phyloP scores from a whole-genome alignment of 176 grass and related monocot species.

The Aegilops tauschii region DNA sequence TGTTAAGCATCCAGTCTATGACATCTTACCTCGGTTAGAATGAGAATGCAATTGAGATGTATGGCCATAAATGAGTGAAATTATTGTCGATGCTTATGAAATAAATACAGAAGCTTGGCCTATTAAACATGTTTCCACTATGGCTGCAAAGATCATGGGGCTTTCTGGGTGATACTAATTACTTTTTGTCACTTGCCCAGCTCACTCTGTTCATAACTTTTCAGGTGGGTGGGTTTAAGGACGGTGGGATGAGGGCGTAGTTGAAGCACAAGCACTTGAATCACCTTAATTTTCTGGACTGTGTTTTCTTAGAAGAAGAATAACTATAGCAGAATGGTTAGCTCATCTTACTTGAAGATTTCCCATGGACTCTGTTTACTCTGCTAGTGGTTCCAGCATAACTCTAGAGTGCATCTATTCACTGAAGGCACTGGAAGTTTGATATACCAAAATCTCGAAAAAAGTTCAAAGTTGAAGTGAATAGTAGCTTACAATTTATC shows the following conservation, averaged over 20 bases:
- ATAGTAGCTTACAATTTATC: no score
- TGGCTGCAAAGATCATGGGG: no score
- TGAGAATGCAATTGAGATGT: not conserved
- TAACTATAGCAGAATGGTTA: not conserved
- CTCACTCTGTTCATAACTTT: not conserved
- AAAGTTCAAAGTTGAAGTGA: no score
- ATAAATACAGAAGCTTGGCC: not conserved
- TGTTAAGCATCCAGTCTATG: not conserved
- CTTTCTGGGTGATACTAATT: no score
- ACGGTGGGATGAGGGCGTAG: not conserved
- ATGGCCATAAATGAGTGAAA: not conserved
- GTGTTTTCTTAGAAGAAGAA: not conserved
- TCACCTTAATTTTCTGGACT: not conserved
- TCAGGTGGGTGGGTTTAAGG: not conserved
- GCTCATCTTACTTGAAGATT: no score
- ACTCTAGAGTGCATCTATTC: no score
- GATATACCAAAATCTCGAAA: no score
- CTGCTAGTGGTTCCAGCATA: no score
- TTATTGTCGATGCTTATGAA: not conserved
- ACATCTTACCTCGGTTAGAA: not conserved
- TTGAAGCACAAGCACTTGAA: not conserved
- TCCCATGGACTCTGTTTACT: no score
- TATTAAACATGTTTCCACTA: not conserved
- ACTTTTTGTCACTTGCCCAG: no score
- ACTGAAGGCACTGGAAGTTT: no score